A percentile compares a stretch with the other conserved stretches of the same genome.
phyloP scores from a whole-genome alignment of 176 grass and related monocot genomes.

The Hsuehochloa calcarea region DNA sequence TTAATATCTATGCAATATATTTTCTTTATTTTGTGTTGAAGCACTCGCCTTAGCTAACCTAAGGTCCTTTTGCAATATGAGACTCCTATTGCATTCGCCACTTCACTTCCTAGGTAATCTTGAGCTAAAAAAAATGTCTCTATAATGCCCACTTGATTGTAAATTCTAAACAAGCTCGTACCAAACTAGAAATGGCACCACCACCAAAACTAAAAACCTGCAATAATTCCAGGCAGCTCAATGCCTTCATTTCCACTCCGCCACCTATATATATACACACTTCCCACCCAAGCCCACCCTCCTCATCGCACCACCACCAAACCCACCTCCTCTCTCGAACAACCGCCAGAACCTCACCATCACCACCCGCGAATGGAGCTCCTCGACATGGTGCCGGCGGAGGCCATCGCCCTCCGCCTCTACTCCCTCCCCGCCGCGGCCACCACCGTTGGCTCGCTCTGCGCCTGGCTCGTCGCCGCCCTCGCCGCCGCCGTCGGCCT shows the following conservation, averaged over 20 bases:
- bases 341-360: neutral
- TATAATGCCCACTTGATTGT: no score
- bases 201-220: neutral
- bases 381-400: slow-evolving; percentile 51
- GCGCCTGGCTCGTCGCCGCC: slow-evolving; percentile 47
- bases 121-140: no score
- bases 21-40: neutral
- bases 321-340: slow-evolving; percentile 4
- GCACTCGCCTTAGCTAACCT: neutral
- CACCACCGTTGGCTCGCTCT: slow-evolving; percentile 34
- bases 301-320: slow-evolving; percentile 8
- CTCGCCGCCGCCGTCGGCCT: slow-evolving; percentile 55
- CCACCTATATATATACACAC: slow-evolving; percentile 37
- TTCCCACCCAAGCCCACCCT: slow-evolving; percentile 20
- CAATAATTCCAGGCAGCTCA: neutral
- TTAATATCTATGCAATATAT: neutral
- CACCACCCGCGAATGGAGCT: slow-evolving; percentile 46
- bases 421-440: slow-evolving; percentile 40
- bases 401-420: slow-evolving; percentile 42
- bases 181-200: neutral
- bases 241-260: neutral
- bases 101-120: no score
- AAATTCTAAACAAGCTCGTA: neutral
- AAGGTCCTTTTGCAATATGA: no score
- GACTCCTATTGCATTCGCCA: no score